Evolutionary conservation across 169 alveolate species (phyloP).

Genomic region (Perkinsus marinus): DNA sequence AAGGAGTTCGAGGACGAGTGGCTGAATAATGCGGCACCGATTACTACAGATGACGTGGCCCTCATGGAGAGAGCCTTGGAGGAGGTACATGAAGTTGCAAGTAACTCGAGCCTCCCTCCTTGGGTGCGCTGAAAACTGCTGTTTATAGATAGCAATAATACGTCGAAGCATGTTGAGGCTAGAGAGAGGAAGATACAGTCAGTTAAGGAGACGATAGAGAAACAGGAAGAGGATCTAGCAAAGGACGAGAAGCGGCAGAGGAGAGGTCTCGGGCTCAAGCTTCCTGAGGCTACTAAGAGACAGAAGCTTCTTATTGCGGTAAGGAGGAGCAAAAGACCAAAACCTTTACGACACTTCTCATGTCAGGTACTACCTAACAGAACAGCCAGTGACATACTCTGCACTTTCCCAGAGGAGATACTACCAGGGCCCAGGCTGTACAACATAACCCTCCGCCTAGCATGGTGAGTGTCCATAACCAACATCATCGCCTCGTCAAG

Average conservation of each 20-base stretch:
- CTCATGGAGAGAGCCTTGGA: neutral
- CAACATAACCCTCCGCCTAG: neutral
- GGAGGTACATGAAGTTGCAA: neutral
- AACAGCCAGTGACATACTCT: neutral
- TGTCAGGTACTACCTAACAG: neutral
- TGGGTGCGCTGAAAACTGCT: neutral
- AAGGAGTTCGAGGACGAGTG: neutral
- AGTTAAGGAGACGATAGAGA: neutral
- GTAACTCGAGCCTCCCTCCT: neutral
- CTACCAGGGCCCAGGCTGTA: neutral
- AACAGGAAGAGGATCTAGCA: neutral
- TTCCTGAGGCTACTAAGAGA: neutral
- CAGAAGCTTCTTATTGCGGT: neutral
- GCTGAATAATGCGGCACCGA: neutral
- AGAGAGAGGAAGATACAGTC: neutral
- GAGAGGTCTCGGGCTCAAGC: neutral
- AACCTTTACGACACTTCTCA: neutral
- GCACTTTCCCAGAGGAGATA: neutral
- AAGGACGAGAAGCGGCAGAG: neutral
- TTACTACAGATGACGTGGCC: neutral
- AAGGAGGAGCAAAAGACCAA: neutral
- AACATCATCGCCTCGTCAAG: neutral
- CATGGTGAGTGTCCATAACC: neutral
- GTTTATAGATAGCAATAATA: neutral
- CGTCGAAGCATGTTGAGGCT: neutral